Base-by-base conservation (phyloP, 805 yeast genomes). In the Wickerhamiella qilinensis region DNA sequence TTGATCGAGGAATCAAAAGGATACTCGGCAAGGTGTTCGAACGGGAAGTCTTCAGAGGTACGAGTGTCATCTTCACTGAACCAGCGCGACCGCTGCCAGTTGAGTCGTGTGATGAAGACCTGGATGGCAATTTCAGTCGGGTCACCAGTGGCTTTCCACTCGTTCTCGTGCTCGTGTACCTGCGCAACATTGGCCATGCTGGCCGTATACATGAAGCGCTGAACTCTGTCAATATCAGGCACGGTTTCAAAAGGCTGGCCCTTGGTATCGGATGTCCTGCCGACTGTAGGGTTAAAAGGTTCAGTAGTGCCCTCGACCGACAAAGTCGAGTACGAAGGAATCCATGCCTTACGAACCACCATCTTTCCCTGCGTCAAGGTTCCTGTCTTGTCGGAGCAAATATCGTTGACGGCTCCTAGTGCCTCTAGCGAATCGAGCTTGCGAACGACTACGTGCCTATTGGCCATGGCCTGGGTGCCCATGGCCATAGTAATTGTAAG, bases 111-210 rank as follows among this genome's bases (percentile, higher is more conserved):
- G 18, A 76, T 69, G 52, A 78, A 80, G 1, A 82, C 88, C 51
- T 81, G 88, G 44, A 83, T 77, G 3, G 94, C 93, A 50, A 79
- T 75, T 59, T 83, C 94, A 2, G 94, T 83, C 31, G 94, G 88
- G 53, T 83, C 94, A 43, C 94, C 94, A 52, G 75, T 77, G 8
- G 84, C 85, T 48, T 69, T 71, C 93, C 93, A 82, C 16, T 59
- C 56, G 22, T 68, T 68, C 15, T 62, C 64, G n/a, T 53, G 58
- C 42, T 67, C 59, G 44, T 66, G 69, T 2, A 83, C 74, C 9
- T 66, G 64, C 3, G 94, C 88, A 50, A 82, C 73, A 49, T 83
- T 84, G 27, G 93, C 93, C 44, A 84, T 59, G 1, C 91, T 69
- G 2, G 93, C 83, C 35, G 78, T 63, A 20, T 58, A 52, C 38